Base-by-base conservation (phyloP, 805 yeast species). In the Martiniozyma abietophila region DNA sequence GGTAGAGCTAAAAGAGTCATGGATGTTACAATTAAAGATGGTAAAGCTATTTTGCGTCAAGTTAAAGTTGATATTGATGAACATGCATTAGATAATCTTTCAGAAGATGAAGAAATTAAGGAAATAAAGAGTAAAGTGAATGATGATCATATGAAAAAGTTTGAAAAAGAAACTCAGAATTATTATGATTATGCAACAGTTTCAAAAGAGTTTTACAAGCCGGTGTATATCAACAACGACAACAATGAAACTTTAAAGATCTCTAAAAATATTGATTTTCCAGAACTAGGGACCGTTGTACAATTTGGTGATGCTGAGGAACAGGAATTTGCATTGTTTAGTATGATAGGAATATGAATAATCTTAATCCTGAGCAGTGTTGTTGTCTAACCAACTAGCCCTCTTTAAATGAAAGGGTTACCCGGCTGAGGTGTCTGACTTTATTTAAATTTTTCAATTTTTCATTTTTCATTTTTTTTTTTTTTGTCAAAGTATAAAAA, bases 1-100 rank as follows among this genome's bases (percentile, higher is more conserved):
- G 96, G 96, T 0, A 67, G 85, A 29, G 88, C 89, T 4, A 74
- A 74, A 40, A 73, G 70, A 38, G 80, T 81, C 2, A 64, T 92
- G 31, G 84, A 81, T 44, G 77, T 92, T 67, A 74, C 79, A 14
- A 76, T 92, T 16, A 65, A 70, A 26, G 80, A 88, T 39, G 95
- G 95, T 7, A 83, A 83, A 49, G 94, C 83, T 2, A 64, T 66
- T 8, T 62, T 80, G 63, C 68, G 65, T 14, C 85, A 78, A 39
- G 22, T 18, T 8, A 19, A 23, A 22, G n/a, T n/a, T n/a, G 64
- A 51, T 47, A 54, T 35, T 0, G 48, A 29, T 27, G 47, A 47
- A 8, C 43, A 40, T 8, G 46, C 44, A 5, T 48, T 44, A 18
- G 56, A 46, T 2, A 51, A 48, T 16, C 50, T 51, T 4, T 48